Base-by-base conservation (phyloP, 108 stramenopile genomes). In the Stephanodiscus minutulus region DNA sequence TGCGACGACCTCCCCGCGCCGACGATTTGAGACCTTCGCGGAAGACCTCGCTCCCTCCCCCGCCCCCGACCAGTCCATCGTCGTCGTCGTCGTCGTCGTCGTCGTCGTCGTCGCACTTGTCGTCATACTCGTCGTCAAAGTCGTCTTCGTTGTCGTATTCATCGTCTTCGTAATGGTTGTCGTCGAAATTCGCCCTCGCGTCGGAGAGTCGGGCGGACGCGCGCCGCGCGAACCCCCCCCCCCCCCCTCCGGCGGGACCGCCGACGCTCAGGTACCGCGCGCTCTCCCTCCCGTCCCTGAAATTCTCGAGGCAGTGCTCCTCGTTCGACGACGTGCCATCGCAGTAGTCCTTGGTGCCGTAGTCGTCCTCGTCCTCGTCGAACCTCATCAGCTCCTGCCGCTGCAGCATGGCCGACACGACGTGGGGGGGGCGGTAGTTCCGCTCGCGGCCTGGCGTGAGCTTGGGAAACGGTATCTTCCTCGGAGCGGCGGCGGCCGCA, bases 211-310 rank as follows among this genome's bases (percentile, higher is more conserved):
- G 39, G 39, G 39, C 0, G 7, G 39, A 1, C 39, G 39, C 10
- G n/a, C n/a, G n/a, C n/a, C n/a, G n/a, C n/a, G n/a, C n/a, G n/a
- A n/a, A n/a, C 39, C 18, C 7, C 8, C 7, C 17, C 62, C 20
- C 46, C 8, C 11, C 62, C 37, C 27, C 41, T 1, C 2, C 8
- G 31, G 9, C 61, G 7, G 5, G 43, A 25, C 36, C 36, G 27
- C 39, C 39, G 43, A 58, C 43, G n/a, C 48, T 65, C 27, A 74
- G 33, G 50, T 55, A 74, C 29, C 62, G 31, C 12, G 73, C 56
- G 37, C 73, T 74, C 55, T 74, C 73, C 44, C 54, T 65, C 29
- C 73, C 73, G 22, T 74, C 73, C 55, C 73, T 57, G 58, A 74
- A 74, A 60, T 74, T 66, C 41, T 74, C 73, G 5, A 66, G 25